Evolutionary conservation across 2,329 filamentous ascomycete species (phyloP), one percentile per base, ranked within the genome.

Genomic region (Beauveria pseudobassiana): DNA sequence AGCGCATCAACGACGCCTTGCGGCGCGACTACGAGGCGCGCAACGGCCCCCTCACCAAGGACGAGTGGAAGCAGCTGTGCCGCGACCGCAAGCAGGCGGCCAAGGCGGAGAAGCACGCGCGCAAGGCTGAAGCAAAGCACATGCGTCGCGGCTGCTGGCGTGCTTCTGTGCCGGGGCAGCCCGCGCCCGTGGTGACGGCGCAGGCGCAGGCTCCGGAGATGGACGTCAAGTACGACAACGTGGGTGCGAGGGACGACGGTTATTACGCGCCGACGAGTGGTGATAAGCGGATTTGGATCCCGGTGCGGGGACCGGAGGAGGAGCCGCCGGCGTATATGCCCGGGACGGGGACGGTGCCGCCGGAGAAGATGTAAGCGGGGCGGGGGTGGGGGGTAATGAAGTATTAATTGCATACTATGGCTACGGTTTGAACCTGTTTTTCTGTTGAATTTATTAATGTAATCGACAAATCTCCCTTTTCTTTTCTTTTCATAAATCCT

Each of bases 51-150:
- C 34, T 60, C 8, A 60, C 49, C 38, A 46, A 53, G 20, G 24
- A 45, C 2, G 48, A 60, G 57, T 60, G 57, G 57, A 60, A 53
- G 57, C 57, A 60, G 49, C 38, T 60, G 57, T 60, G 57, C 30
- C 38, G 26, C 20, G 57, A 60, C 26, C 49, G 52, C 57, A 60
- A 60, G 26, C 57, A 53, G 57, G 57, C 57, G 10, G 22, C 42
- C 34, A 60, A 53, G 49, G 49, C 57, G 12, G 57, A 51, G 38
- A 59, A 59, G 48, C 57, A 52, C 18, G 57, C 57, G 2, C 57
- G 40, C 38, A 59, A 38, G 26, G 57, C 48, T 6, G 57, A 60
- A 14, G 34, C 34, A 38, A 46, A 34, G 40, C 40, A 52, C 12
- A 43, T 43, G 56, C 46, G 34, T 8, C 55, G 38, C 49, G 12